Conservation (phyloP, 139 green algal species). For the Micromonas commoda region DNA sequence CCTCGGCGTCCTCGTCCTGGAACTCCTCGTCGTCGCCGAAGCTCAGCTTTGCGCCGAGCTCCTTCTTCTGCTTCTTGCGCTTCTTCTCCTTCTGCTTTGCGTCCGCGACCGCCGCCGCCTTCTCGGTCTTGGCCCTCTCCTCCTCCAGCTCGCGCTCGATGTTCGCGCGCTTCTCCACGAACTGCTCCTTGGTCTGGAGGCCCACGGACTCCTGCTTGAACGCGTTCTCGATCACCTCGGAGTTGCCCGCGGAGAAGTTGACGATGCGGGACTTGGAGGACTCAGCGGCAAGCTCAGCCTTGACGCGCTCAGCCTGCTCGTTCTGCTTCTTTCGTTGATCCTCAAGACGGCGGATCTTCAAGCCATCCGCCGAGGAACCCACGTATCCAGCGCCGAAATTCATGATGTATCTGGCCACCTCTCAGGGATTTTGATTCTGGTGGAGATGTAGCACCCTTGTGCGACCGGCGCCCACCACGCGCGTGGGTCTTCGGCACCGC, state of each 20-base stretch:
- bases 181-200: conserved; percentile 4
- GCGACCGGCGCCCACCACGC: too few species aligned
- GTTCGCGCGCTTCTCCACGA: conserved; percentile 2
- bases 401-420: too few species aligned
- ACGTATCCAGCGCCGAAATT: not conserved
- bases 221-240: conserved; percentile 2
- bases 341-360: not conserved
- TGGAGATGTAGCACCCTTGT: too few species aligned
- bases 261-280: not conserved
- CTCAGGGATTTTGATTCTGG: too few species aligned
- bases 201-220: conserved; percentile 1
- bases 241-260: not conserved
- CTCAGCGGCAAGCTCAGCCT: not conserved
- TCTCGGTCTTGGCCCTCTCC: not conserved
- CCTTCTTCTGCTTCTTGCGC: conserved; percentile 15
- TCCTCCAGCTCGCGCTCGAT: not conserved
- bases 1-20: conserved; percentile 12
- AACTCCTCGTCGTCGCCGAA: conserved; percentile 17
- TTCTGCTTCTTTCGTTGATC: not conserved
- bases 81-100: not conserved
- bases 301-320: not conserved
- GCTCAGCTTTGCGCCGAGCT: not conserved
- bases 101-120: not conserved
- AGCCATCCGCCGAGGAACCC: not conserved
- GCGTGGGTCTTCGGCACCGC: too few species aligned